These are phyloP conservation scores for Globisporangium polare DNA, from an alignment of 352 stramenopile genomes.

Conservation along the genomic window DNA sequence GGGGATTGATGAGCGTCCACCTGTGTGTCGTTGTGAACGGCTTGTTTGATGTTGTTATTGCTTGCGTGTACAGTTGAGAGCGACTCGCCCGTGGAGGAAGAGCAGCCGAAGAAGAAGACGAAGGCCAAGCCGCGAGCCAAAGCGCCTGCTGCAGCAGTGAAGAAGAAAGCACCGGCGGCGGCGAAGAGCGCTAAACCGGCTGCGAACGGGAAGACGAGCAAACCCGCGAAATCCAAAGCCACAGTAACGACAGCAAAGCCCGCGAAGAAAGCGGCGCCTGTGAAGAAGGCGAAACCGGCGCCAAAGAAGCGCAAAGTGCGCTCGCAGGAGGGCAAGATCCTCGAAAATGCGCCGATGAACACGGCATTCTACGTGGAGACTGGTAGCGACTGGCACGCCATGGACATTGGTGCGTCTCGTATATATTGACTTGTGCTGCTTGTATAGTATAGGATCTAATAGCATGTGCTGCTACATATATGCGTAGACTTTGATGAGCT, in stretches of 20 bases:
- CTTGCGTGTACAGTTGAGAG: neutral
- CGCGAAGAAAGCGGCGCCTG: conserved; percentile 6
- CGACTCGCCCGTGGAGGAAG: conserved; percentile 2
- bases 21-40: neutral
- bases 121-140: conserved; percentile 21
- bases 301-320: conserved; percentile 55
- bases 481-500: conserved; percentile 74
- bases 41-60: neutral
- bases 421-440: neutral
- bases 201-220: neutral
- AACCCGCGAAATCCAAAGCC: conserved; percentile 1
- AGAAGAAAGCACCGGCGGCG: conserved; percentile 1
- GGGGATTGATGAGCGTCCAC: neutral
- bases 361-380: conserved; percentile 69
- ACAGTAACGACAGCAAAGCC: neutral
- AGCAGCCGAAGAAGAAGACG: conserved; percentile 10
- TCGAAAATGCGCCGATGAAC: conserved; percentile 54
- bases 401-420: conserved; percentile 35
- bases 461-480: neutral
- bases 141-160: conserved; percentile 5
- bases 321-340: conserved; percentile 49
- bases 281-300: conserved; percentile 19
- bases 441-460: neutral
- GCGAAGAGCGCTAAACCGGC: neutral
- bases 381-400: conserved; percentile 61